Evolutionary conservation across 2,329 filamentous ascomycete genomes (phyloP).

Genomic region (Mycocentrospora acerina): DNA sequence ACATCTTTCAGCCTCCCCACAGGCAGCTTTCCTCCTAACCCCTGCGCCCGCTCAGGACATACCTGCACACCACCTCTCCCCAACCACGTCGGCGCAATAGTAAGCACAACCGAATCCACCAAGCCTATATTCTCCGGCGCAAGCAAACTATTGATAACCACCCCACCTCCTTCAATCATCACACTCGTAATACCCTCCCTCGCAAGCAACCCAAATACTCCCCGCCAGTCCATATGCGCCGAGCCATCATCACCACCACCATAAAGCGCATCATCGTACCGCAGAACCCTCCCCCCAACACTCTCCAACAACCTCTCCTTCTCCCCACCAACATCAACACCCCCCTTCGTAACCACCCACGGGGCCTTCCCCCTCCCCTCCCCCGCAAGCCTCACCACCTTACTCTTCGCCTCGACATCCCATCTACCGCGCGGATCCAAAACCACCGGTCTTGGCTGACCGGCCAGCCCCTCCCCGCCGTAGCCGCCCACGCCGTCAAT

Average conservation of each 20-base stretch:
- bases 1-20: conserved; percentile 67
- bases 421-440: conserved; percentile 79
- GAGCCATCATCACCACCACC: background rate
- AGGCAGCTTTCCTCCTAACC: conserved; percentile 53
- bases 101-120: conserved; percentile 79
- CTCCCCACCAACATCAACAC: conserved; percentile 13
- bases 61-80: conserved; percentile 80
- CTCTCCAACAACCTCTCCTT: conserved; percentile 36
- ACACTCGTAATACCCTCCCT: conserved; percentile 69
- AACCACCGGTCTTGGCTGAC: conserved; percentile 78
- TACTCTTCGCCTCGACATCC: conserved; percentile 60
- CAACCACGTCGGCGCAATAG: conserved; percentile 88
- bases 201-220: conserved; percentile 61
- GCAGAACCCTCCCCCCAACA: conserved; percentile 31
- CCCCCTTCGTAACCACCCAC: conserved; percentile 58
- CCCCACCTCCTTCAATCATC: conserved; percentile 89
- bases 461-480: conserved; percentile 52
- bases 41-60: conserved; percentile 62
- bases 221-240: conserved; percentile 55
- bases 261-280: background rate
- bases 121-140: conserved; percentile 60
- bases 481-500: conserved; percentile 62
- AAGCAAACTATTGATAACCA: conserved; percentile 81
- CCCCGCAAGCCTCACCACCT: conserved; percentile 65
- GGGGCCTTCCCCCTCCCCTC: conserved; percentile 70